Conservation (phyloP, 169 alveolate genomes). For the Perkinsus olseni region DNA sequence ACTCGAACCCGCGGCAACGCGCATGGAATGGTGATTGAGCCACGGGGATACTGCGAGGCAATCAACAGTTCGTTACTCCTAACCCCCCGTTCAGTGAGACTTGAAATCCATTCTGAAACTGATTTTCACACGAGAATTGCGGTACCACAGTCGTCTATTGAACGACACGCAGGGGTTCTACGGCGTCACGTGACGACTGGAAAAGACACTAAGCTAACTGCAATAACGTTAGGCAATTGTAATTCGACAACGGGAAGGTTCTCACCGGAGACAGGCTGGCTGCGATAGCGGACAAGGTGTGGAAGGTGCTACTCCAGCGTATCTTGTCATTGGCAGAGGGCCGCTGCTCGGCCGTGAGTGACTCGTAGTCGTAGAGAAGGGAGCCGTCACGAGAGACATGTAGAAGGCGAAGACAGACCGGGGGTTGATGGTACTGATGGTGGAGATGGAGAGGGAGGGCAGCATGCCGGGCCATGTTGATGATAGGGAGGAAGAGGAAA, state of each 20-base stretch:
- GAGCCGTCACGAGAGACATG: not conserved
- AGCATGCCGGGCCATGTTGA: not conserved
- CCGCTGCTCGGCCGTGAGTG: not conserved
- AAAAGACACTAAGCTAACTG: no score
- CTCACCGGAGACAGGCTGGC: not conserved
- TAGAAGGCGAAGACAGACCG: not conserved
- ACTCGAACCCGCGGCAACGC: no score
- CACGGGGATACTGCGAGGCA: no score
- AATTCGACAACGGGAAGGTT: not conserved
- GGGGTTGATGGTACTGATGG: not conserved
- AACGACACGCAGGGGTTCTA: no score
- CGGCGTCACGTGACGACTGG: no score
- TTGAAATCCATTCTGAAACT: no score
- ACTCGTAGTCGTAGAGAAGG: not conserved
- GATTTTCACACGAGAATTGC: no score
- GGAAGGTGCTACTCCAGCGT: not conserved
- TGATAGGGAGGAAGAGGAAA: not conserved
- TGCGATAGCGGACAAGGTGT: not conserved
- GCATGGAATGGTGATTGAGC: no score
- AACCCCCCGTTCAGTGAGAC: no score
- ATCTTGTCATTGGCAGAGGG: not conserved
- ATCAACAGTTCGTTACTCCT: no score
- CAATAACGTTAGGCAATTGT: not conserved
- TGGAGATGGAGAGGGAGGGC: not conserved
- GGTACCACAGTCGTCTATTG: no score